Evolutionary conservation across 306 rosid species (phyloP), one percentile per base, ranked within the genome.

Genomic region (Quercus aquifolioides): DNA sequence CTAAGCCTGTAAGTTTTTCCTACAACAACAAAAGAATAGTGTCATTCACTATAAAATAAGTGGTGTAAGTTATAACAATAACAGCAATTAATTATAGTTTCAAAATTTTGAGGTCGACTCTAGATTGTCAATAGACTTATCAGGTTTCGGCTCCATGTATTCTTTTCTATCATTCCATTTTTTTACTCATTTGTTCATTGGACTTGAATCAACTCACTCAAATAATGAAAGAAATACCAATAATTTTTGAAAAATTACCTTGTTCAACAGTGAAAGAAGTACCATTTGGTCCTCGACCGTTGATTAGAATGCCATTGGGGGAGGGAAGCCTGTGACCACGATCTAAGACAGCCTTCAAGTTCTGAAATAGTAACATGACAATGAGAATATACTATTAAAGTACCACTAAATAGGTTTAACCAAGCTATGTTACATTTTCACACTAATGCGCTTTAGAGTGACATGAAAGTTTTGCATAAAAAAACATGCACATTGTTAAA

Each of bases 1-100:
- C 99, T 91, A 23, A 95, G 92, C 79, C 98, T 89, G 60, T 95
- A 91, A n/a, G 98, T 92, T 80, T 95, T 92, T 6, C 98, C 98
- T 94, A 77, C 64, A 54, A 23, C 38, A 75, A 19, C 21, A 63
- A 20, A 25, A 20, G 14, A 41, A 52, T 18, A 2, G 1, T 15
- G 17, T 33, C 10, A 33, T 12, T 67, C 25, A 25, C 33, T 8
- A 26, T 3, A 73, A 12, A 73, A 21, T 18, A 30, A 21, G 20
- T 3, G 2, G 11, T 7, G 69, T 13, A 6, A 63, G 69, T 21
- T 12, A 12, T 0, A 63, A 21, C 30, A 12, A 63, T 19, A 21
- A 23, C 46, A 26, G 5, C 12, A 63, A 26, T n/a, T 1, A 63
- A n/a, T 0, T 26, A 20, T 1, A 26, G 11, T 21, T 7, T 1